phyloP scores from a whole-genome alignment of 768 basidiomycete genomes.

The Suillus plorans region DNA sequence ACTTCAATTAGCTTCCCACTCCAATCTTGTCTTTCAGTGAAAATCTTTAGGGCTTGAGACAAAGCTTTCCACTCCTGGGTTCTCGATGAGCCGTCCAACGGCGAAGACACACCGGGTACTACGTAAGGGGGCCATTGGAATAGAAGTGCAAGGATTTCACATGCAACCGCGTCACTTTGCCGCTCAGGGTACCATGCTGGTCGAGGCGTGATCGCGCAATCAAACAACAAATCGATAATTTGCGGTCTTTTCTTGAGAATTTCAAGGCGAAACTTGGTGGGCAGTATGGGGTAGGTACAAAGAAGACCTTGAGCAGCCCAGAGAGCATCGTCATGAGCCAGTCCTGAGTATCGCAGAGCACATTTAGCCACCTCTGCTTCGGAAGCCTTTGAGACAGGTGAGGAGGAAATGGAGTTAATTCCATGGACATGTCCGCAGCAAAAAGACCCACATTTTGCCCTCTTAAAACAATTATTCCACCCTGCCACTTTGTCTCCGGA shows the following conservation, averaged over 20 bases:
- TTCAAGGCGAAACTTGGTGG: conserved; percentile 12
- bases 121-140: conserved; percentile 17
- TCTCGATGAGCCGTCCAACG: conserved; percentile 7
- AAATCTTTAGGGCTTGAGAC: conserved; percentile 17
- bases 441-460: conserved; percentile 1
- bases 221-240: conserved; percentile 19
- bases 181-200: conserved; percentile 31
- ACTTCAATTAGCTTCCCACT: conserved; percentile 18
- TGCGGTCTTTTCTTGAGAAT: conserved; percentile 14
- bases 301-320: conserved; percentile 15
- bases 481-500: conserved; percentile 12
- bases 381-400: background rate
- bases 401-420: background rate
- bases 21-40: conserved; percentile 25
- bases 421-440: background rate
- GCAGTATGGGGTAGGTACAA: conserved; percentile 7
- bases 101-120: conserved; percentile 18
- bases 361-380: conserved; percentile 15
- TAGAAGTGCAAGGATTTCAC: conserved; percentile 24
- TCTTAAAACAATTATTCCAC: conserved; percentile 9
- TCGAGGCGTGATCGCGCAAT: conserved; percentile 19
- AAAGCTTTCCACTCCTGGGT: conserved; percentile 20
- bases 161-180: conserved; percentile 20
- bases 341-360: conserved; percentile 29
- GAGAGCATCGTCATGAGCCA: conserved; percentile 18